These are phyloP conservation scores for Paraphoma sp. DNA, from an alignment of 2,329 filamentous ascomycete species.

Conservation along the genomic window DNA sequence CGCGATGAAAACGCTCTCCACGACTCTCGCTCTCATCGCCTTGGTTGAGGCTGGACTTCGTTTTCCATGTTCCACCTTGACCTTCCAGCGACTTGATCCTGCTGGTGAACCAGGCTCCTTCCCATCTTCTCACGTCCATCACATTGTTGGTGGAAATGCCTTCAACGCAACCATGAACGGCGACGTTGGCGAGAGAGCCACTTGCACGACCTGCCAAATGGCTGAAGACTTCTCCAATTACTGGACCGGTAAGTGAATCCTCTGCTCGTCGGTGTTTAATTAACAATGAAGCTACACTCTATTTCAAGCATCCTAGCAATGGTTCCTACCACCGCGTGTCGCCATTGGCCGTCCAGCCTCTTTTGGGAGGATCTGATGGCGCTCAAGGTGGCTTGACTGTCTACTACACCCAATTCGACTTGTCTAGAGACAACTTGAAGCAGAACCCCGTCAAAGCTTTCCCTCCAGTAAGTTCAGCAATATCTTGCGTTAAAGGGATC, in stretches of 20 bases:
- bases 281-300: constrained; percentile 9
- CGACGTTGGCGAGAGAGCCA: constrained; percentile 27
- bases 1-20: constrained; percentile 28
- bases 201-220: constrained; percentile 37
- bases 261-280: too few species aligned
- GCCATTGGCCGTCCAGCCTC: constrained; percentile 27
- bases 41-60: constrained; percentile 31
- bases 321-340: constrained; percentile 34
- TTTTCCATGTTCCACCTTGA: constrained; percentile 36
- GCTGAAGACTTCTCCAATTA: constrained; percentile 30
- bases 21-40: constrained; percentile 24
- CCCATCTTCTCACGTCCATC: constrained; percentile 33
- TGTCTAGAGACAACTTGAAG: constrained; percentile 37
- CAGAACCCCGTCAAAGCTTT: constrained; percentile 26
- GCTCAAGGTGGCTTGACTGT: constrained; percentile 34
- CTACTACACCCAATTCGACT: constrained; percentile 41
- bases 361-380: constrained; percentile 29
- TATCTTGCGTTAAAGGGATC: not conserved
- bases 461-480: constrained; percentile 19
- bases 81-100: constrained; percentile 33
- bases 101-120: constrained; percentile 26
- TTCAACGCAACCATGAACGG: constrained; percentile 34
- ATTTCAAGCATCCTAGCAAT: constrained; percentile 35
- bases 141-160: constrained; percentile 37
- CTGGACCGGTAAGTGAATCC: constrained; percentile 20